phyloP scores from a whole-genome alignment of 768 basidiomycete species.

The Strobilomyces confusus region DNA sequence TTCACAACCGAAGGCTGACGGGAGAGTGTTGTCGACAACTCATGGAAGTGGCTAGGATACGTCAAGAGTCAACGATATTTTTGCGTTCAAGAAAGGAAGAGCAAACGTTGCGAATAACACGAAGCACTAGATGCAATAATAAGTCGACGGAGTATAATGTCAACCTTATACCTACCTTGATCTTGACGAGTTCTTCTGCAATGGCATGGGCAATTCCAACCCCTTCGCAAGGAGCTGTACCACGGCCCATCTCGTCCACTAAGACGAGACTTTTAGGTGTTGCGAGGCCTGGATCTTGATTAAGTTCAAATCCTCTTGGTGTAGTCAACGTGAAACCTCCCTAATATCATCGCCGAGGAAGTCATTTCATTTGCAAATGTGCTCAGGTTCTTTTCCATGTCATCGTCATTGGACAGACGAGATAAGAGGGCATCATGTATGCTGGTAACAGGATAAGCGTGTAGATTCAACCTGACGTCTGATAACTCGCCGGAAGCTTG shows the following conservation, averaged over 20 bases:
- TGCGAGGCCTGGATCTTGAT: slow-evolving; percentile 52
- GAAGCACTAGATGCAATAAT: slow-evolving; percentile 50
- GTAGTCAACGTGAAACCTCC: slow-evolving; percentile 31
- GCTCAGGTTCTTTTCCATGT: slow-evolving; percentile 83
- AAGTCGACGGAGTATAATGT: neutral
- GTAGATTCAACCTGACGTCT: neutral
- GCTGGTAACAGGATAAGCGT: slow-evolving; percentile 33
- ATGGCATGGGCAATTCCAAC: slow-evolving; percentile 82
- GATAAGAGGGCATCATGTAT: slow-evolving; percentile 82
- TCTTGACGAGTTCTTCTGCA: slow-evolving; percentile 67
- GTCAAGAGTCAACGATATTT: neutral
- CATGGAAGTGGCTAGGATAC: slow-evolving; percentile 64
- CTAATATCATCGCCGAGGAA: slow-evolving; percentile 85
- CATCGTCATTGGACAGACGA: slow-evolving; percentile 91
- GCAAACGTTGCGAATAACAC: slow-evolving; percentile 88
- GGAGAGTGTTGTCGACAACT: slow-evolving; percentile 73
- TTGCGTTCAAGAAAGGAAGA: neutral
- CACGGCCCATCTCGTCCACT: slow-evolving; percentile 91
- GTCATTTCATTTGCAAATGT: slow-evolving; percentile 97
- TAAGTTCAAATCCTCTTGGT: neutral
- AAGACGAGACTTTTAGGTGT: slow-evolving; percentile 69
- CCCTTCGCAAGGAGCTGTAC: slow-evolving; percentile 82
- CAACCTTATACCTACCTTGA: slow-evolving; percentile 49
- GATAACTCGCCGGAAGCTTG: slow-evolving; percentile 65
- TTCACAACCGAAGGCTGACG: slow-evolving; percentile 76